Base-by-base conservation (phyloP, 371 early-diverging fungal species). In the Capillidium rhysosporum region DNA sequence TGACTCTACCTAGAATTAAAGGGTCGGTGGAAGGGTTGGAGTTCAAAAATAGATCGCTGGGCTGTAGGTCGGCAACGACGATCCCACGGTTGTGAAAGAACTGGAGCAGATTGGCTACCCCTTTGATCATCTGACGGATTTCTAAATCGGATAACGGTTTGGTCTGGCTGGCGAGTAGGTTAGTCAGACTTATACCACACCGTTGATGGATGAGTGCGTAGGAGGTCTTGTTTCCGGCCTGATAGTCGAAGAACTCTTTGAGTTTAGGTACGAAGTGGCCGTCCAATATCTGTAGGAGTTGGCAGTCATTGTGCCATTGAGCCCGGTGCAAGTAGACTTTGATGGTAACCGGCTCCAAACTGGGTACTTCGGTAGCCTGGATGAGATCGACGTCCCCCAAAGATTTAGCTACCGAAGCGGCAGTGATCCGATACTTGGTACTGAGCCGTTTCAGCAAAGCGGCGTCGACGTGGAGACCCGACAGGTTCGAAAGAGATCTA, bases 91-190 rank as follows among this genome's bases (percentile, higher is more conserved):
- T 8, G 18, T 53, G 54, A n/a, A 39, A 53, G 44, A 40, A 41
- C n/a, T 28, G 9, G 1, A 53, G 21, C 2, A 39, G 21, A 8
- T 29, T 16, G 4, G 40, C 54, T 24, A 53, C 30, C 16, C 28
- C 25, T 26, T 53, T 39, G 26, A 39, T 14, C 10, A 53, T 21
- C 7, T 18, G 16, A 7, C 54, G 12, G 4, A 53, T 16, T 7
- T 53, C 54, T 14, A 20, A 9, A n/a, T 53, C 54, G 1, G 54
- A 41, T 40, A 53, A 43, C 14, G 54, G 54, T 18, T 53, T 21
- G 12, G 29, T 44, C 18, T 40, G 44, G 2, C 16, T 21, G 14
- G 16, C 20, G 1, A 53, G 28, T 2, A 40, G 16, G 12, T 53
- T 40, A 16, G 54, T 21, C 10, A 53, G 25, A 4, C 28, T 26